These are phyloP conservation scores for Penicillium bovifimosum DNA, from an alignment of 495 filamentous ascomycete genomes.

Conservation along the genomic window DNA sequence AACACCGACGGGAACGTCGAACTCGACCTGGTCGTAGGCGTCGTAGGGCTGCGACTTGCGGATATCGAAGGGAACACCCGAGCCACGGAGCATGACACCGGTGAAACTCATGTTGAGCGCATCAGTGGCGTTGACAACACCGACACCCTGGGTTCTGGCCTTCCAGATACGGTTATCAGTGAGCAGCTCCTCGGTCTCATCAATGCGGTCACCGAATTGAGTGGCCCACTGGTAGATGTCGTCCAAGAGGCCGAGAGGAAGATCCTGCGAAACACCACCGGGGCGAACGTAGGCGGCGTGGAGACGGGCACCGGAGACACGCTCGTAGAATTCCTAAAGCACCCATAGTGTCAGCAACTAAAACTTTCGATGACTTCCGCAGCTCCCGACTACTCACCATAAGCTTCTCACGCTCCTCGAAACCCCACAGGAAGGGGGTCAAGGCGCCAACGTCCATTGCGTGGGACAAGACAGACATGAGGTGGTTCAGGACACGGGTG, in stretches of 20 bases:
- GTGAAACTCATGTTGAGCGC: slow-evolving; percentile 94
- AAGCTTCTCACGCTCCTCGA: slow-evolving; percentile 98
- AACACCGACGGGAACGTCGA: slow-evolving; percentile 92
- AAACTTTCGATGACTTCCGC: background rate
- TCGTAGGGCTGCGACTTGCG: slow-evolving; percentile 95
- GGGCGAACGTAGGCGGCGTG: slow-evolving; percentile 98
- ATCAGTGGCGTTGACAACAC: slow-evolving; percentile 85
- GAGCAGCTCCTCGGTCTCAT: slow-evolving; percentile 97
- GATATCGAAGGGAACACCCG: slow-evolving; percentile 96
- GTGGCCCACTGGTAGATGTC: slow-evolving; percentile 99
- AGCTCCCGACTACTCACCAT: slow-evolving; percentile 61
- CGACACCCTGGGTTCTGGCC: slow-evolving; percentile 82
- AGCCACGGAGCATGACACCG: slow-evolving; percentile 96
- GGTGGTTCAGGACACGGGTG: slow-evolving; percentile 90
- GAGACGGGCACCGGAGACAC: slow-evolving; percentile 95
- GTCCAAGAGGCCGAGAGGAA: slow-evolving; percentile 90
- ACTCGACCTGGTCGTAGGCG: slow-evolving; percentile 95
- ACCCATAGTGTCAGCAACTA: background rate
- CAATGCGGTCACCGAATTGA: slow-evolving; percentile 98
- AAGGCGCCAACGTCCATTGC: slow-evolving; percentile 99
- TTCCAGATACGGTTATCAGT: slow-evolving; percentile 99
- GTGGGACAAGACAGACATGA: slow-evolving; percentile 96
- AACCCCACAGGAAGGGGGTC: slow-evolving; percentile 98
- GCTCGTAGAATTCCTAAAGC: slow-evolving; percentile 95
- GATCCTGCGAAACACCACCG: slow-evolving; percentile 92